Conservation (phyloP, 495 filamentous ascomycete genomes). For the Tuber melanosporum region DNA sequence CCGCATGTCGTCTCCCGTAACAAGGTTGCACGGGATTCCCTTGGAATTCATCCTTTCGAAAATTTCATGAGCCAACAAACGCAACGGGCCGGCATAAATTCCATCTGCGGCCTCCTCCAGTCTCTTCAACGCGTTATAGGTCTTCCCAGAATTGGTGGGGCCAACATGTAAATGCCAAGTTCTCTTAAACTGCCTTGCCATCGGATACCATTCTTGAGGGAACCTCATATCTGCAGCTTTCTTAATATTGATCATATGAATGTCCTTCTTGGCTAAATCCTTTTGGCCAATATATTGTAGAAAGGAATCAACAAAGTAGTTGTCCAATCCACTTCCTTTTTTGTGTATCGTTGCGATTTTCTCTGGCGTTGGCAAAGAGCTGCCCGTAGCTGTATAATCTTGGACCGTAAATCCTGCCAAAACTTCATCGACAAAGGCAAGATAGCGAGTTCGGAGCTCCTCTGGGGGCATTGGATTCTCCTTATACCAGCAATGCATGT, state of each 20-base stretch:
- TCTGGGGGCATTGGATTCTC: background rate
- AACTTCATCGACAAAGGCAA: background rate
- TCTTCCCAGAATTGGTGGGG: constrained; percentile 97
- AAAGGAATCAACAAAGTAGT: background rate
- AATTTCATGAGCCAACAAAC: constrained; percentile 88
- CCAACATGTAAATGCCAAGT: constrained; percentile 91
- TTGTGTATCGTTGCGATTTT: background rate
- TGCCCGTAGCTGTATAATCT: background rate
- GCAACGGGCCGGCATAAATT: constrained; percentile 84
- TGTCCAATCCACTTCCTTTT: background rate
- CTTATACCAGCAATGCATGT: background rate
- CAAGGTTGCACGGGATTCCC: constrained; percentile 65
- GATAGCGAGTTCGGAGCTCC: background rate
- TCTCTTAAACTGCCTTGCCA: constrained; percentile 67
- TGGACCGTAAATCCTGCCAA: background rate
- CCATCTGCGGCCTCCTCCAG: constrained; percentile 69
- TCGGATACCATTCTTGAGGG: constrained; percentile 86
- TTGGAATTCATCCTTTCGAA: constrained; percentile 72
- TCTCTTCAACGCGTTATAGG: constrained; percentile 86
- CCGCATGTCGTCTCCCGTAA: constrained; percentile 86
- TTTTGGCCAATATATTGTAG: background rate
- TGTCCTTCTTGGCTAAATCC: background rate
- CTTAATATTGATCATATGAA: constrained; percentile 48
- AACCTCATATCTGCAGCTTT: constrained; percentile 70
- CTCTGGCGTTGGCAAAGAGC: background rate